Percentiles rank a stretch among this genome's conserved stretches.
Conservation (phyloP, 176 grass and related monocot genomes). For the Dactylis glomerata region DNA sequence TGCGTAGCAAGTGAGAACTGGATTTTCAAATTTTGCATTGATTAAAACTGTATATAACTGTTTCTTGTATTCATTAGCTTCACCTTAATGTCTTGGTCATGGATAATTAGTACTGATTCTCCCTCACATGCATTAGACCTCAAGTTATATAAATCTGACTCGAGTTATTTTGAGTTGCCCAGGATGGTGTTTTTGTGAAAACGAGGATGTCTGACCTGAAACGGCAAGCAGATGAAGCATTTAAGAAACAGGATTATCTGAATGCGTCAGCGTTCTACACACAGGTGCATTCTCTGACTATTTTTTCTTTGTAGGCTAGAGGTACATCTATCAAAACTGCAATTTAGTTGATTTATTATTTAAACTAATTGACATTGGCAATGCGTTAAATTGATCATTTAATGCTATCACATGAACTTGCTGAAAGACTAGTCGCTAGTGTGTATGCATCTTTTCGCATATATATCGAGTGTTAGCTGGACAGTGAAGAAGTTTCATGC, state of each 20-base stretch:
- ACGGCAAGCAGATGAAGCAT: neutral
- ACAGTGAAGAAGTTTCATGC: neutral
- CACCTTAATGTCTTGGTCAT: neutral
- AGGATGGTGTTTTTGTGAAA: too few species aligned
- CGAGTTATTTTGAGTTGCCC: neutral
- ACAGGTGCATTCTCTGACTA: neutral
- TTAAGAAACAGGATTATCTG: conserved; percentile 42
- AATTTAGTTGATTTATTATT: neutral
- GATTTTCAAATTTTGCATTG: neutral
- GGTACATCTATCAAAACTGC: neutral
- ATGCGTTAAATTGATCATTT: neutral
- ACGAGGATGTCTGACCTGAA: neutral
- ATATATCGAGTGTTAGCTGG: neutral
- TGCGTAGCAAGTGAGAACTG: neutral
- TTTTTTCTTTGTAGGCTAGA: neutral
- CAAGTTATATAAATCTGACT: neutral
- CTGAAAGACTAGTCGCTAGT: neutral
- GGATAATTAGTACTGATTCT: neutral
- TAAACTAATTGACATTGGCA: neutral
- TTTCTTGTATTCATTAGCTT: neutral
- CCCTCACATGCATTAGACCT: too few species aligned
- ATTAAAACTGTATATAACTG: neutral
- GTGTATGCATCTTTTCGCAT: neutral
- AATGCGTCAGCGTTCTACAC: neutral
- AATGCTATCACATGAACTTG: neutral